These are phyloP conservation scores for Secale cereale DNA, from an alignment of 176 grass and related monocot genomes.

Conservation along the genomic window DNA sequence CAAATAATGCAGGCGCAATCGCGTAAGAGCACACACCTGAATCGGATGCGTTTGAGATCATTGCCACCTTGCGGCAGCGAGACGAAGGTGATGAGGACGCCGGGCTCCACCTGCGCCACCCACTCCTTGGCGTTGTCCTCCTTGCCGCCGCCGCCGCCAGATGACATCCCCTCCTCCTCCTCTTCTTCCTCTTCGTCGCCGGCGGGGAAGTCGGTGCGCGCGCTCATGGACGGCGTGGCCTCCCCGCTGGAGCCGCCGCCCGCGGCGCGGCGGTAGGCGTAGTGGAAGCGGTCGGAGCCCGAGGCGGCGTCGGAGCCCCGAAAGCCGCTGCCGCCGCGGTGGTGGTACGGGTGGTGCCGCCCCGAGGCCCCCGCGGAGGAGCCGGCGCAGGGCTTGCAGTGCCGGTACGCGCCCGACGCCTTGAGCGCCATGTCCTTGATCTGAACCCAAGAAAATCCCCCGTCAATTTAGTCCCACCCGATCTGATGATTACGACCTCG, in stretches of 20 bases:
- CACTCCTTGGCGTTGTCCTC: constrained; percentile 83
- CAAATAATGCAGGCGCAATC: not conserved
- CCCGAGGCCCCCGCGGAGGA: constrained; percentile 32
- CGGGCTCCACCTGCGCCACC: constrained; percentile 97
- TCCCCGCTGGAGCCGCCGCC: constrained; percentile 59
- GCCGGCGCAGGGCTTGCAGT: constrained; percentile 91
- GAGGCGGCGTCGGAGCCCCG: constrained; percentile 39
- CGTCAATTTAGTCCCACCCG: constrained; percentile 32
- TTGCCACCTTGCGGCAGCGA: constrained; percentile 85
- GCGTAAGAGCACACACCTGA: constrained; percentile 55
- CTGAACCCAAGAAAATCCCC: constrained; percentile 35
- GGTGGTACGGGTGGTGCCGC: constrained; percentile 56
- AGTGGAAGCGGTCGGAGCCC: constrained; percentile 54
- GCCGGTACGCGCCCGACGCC: constrained; percentile 86
- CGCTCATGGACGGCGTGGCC: constrained; percentile 82
- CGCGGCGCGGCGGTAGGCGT: constrained; percentile 60
- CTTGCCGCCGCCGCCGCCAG: constrained; percentile 13
- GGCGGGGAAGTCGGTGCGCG: constrained; percentile 54
- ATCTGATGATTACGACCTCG: constrained; percentile 31
- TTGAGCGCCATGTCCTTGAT: constrained; percentile 94
- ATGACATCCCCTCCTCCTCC: constrained; percentile 42
- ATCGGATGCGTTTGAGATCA: constrained; percentile 90
- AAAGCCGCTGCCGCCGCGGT: constrained; percentile 37
- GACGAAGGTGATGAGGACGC: constrained; percentile 94
- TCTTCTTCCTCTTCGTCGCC: constrained; percentile 41